Conservation (phyloP, 1,284 basidiomycete genomes). For the Mycena sp. region DNA sequence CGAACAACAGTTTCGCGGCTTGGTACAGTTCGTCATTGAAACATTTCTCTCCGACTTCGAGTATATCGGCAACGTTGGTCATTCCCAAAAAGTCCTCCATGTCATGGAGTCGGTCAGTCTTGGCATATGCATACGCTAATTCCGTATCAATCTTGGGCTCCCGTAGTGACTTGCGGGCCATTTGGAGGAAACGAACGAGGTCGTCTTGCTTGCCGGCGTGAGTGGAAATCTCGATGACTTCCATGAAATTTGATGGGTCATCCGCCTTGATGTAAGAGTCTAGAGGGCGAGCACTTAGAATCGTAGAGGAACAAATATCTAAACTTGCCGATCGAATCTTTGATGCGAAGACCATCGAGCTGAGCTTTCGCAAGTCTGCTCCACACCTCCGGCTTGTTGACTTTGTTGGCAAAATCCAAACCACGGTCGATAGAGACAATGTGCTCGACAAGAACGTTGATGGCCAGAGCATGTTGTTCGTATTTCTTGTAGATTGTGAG, state of each 20-base stretch:
- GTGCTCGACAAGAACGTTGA: conserved; percentile 98
- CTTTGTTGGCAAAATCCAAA: conserved; percentile 95
- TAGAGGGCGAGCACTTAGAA: conserved; percentile 38
- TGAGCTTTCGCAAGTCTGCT: conserved; percentile 98
- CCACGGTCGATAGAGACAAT: conserved; percentile 98
- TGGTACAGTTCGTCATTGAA: conserved; percentile 99
- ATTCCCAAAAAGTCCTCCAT: conserved; percentile 99
- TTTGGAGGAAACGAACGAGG: conserved; percentile 96
- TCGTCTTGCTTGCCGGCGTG: conserved; percentile 99
- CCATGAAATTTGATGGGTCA: conserved; percentile 94
- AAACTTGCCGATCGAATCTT: conserved; percentile 90
- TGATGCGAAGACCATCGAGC: conserved; percentile 97
- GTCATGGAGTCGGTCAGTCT: conserved; percentile 96
- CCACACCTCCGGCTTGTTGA: conserved; percentile 98
- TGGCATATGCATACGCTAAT: conserved; percentile 95
- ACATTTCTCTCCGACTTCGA: conserved; percentile 98
- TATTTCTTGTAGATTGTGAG: conserved; percentile 97
- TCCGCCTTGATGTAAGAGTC: conserved; percentile 99
- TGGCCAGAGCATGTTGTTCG: conserved; percentile 92
- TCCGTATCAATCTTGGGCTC: conserved; percentile 99
- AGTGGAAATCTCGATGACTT: conserved; percentile 97
- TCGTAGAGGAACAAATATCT: background rate
- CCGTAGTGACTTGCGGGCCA: conserved; percentile 98
- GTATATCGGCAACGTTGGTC: conserved; percentile 98
- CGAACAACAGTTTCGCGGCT: conserved; percentile 95